Evolutionary conservation across 2,329 filamentous ascomycete genomes (phyloP), one percentile per base, ranked within the genome.

Genomic region (Shiraia sp.): DNA sequence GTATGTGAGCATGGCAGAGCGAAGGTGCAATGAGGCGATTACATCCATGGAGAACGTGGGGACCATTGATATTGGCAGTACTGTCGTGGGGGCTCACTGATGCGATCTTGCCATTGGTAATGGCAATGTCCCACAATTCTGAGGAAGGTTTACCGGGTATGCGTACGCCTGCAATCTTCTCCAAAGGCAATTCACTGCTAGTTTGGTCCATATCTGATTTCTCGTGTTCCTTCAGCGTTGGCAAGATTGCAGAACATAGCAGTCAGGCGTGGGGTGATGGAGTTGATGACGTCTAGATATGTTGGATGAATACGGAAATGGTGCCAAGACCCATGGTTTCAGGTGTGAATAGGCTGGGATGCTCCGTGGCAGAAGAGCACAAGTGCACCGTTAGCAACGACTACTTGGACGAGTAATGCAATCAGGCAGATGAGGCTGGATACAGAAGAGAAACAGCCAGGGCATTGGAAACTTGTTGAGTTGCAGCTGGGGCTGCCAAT

Each of bases 1-100:
- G 86, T 36, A 89, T 80, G 52, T 89, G 86, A 6, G 86, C 84
- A 58, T 89, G 86, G 51, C 84, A 87, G 3, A 89, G 75, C 7
- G 78, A 75, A 3, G 82, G 81, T 14, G 72, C 67, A 9, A 81
- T 53, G 1, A 81, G 65, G 17, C 71, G 61, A 34, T 64, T 65
- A 15, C 53, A 40, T 13, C 66, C 72, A 48, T 76, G 53, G 35
- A 81, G 63, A 4, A 68, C 60, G 19, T 69, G 58, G 4, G 63
- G 58, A 12, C 37, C 27, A 12, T 53, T 31, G 7, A 27, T 22
- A 19, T 45, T 16, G 29, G 26, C 10, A 6, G 27, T 23, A 14
- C 14, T 38, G 19, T 55, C 39, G 35, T 72, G 66, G n/a, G 56
- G 24, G n/a, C 63, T 50, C 12, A 72, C 51, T 12, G 63, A 60